Base-by-base conservation (phyloP, 1,139 yeast species). In the Arxiozyma slooffiae region DNA sequence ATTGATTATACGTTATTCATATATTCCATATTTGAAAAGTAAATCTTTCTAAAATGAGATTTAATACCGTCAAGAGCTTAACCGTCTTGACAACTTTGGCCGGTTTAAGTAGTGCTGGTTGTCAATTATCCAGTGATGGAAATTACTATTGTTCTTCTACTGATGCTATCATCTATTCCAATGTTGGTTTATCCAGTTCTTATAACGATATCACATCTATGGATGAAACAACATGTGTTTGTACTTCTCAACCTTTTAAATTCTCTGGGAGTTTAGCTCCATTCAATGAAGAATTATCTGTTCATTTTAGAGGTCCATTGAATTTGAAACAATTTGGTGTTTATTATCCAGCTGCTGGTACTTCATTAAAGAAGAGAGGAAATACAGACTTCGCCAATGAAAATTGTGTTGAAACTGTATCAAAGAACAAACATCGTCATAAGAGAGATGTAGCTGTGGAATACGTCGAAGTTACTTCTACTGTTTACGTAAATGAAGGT, bases 301-400 rank as follows among this genome's bases (percentile, higher is more conserved):
- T 92, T 52, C 97, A 90, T 69, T 87, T 90, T 75, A 81, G 97
- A 71, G 98, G 97, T 52, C 98, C 97, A 37, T 68, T 92, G 58
- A 75, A 78, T 53, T 77, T 90, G 65, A 71, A 75, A 62, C 85
- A 86, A 70, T 88, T 92, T 65, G 97, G 89, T 59, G 87, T 76
- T 59, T 84, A 82, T 70, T 75, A 77, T 55, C 79, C 81, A 54
- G 55, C 69, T 16, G 60, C 72, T 21, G 59, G 71, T 37, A 57
- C 72, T 30, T 51, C 68, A 30, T 58, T 63, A 47, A 64, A 67
- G 57, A 73, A 71, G 63, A 69, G 73, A 67, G 75, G 70, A 49
- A 74, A 60, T 20, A 53, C 44, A 14, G 55, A 49, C 7, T 54
- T 53, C 23, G 39, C 26, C 18, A 14, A 44, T 8, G 38, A 24